Evolutionary conservation across 495 filamentous ascomycete species (phyloP), one percentile per base, ranked within the genome.

Genomic region (Glonium stellatum): DNA sequence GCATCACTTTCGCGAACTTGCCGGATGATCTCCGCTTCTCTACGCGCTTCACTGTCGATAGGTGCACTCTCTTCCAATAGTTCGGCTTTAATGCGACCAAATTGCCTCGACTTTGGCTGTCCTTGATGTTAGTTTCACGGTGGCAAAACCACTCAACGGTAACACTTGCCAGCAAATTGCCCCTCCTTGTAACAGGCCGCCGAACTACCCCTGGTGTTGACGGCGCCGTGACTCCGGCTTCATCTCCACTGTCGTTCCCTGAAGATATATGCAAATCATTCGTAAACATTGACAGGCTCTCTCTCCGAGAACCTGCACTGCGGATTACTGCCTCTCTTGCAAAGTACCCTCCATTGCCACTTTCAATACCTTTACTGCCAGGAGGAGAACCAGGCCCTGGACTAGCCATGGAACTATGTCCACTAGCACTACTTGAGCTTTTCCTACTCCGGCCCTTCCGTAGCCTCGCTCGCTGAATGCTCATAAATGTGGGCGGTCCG

Each of bases 21-120:
- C 1, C 88, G 86, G 57, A 97, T 87, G 0, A 97, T 91, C 73
- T 97, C 91, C 12, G 92, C 90, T 77, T 99, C 93, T 41, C 90
- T 87, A 57, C 87, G 86, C 61, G 91, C 81, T 71, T 99, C 93
- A 44, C 84, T 85, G 62, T 97, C 95, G 27, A 95, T 71, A 0
- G 93, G 93, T 0, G 90, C 81, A 39, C 80, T 81, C 74, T 99
- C 93, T 72, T 97, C 93, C 52, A 85, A 77, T 0, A 99, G 80
- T 6, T 89, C 89, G 10, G 93, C 95, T 51, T 87, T 83, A 65
- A 99, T 95, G 2, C 93, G 87, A 1, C 92, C 90, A 72, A 97
- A 97, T 0, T 83, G 88, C 75, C 96, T 96, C 0, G 92, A 89
- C 76, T 99, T 99, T 15, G 93, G 93, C 87, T 87, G 59, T 35